Percentiles rank a stretch among this genome's conserved stretches.
Conservation (phyloP, 2,329 filamentous ascomycete genomes). For the Aspergillus sojae region DNA sequence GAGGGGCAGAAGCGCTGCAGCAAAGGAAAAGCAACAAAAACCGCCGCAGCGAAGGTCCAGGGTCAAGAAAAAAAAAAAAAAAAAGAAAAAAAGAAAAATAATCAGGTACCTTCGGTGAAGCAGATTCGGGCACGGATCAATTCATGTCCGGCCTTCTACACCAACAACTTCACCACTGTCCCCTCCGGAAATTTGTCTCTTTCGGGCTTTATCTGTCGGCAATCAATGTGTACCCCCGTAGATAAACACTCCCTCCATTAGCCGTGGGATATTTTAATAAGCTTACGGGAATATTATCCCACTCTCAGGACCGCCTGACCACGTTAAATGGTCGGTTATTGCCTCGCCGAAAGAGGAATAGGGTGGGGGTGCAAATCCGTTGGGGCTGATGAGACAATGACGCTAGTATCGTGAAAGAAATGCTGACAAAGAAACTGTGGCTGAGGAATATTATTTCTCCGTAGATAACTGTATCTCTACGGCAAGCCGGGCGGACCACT, state of each 20-base stretch:
- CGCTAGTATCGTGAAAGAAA: background rate
- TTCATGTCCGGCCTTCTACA: background rate
- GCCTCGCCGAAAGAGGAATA: slow-evolving; percentile 28
- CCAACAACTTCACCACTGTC: background rate
- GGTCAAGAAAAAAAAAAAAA: background rate
- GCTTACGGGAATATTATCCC: slow-evolving; percentile 10
- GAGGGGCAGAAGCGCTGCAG: slow-evolving; percentile 17
- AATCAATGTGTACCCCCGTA: background rate
- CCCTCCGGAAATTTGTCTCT: slow-evolving; percentile 15
- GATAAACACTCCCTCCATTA: background rate
- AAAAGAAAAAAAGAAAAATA: slow-evolving; percentile 10
- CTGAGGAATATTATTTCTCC: background rate
- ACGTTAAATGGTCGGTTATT: slow-evolving; percentile 22
- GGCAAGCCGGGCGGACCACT: slow-evolving; percentile 6
- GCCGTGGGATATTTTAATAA: slow-evolving; percentile 2
- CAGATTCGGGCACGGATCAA: slow-evolving; percentile 10
- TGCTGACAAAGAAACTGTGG: slow-evolving; percentile 3
- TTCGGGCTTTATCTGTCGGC: slow-evolving; percentile 4
- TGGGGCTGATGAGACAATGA: slow-evolving; percentile 4
- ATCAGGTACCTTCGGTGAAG: slow-evolving; percentile 20
- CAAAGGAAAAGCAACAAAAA: background rate
- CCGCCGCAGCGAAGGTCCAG: background rate
- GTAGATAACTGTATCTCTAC: slow-evolving; percentile 3
- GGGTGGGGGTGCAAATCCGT: slow-evolving; percentile 33
- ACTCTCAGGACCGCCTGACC: background rate